A percentile compares a stretch with the other conserved stretches of the same genome.
phyloP scores from a whole-genome alignment of 2,329 filamentous ascomycete genomes.

The Ramularia collo-cygni region DNA sequence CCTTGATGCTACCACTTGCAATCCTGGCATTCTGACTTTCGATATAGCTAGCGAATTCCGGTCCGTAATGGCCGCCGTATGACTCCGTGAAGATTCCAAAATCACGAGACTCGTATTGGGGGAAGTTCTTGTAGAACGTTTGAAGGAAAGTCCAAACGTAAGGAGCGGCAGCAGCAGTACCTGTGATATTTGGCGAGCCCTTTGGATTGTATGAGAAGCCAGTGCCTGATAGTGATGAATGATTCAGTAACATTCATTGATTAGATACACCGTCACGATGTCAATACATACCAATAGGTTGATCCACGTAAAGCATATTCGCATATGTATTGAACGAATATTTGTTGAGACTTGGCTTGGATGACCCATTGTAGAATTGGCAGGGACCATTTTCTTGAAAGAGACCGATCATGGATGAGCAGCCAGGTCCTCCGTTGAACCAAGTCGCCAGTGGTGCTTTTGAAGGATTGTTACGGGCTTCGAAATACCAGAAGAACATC shows the following conservation, averaged over 20 bases:
- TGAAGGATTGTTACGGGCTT: conserved; percentile 45
- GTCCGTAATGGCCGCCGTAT: conserved; percentile 19
- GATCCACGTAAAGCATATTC: conserved; percentile 64
- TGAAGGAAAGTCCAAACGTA: conserved; percentile 54
- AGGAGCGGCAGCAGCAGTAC: conserved; percentile 42
- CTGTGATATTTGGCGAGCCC: conserved; percentile 26
- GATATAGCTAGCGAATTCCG: conserved; percentile 28
- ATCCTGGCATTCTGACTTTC: conserved; percentile 30
- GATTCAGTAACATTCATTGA: too few species aligned
- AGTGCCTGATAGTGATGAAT: too few species aligned
- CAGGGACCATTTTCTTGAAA: conserved; percentile 22
- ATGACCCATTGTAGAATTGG: conserved; percentile 36
- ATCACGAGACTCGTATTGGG: conserved; percentile 8
- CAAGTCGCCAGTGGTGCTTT: conserved; percentile 54
- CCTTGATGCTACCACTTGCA: conserved; percentile 1
- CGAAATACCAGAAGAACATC: conserved; percentile 62
- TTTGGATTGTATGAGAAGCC: conserved; percentile 46
- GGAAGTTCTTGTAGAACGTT: conserved; percentile 34
- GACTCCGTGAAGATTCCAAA: conserved; percentile 4
- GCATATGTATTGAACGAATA: conserved; percentile 55
- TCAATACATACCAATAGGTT: conserved; percentile 45
- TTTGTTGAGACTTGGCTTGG: conserved; percentile 36
- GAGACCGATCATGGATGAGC: conserved; percentile 16
- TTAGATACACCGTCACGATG: too few species aligned
- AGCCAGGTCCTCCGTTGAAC: conserved; percentile 23